Percentiles rank a stretch among this genome's conserved stretches.
phyloP scores from a whole-genome alignment of 2,329 filamentous ascomycete genomes.

The Colletotrichum siamense region DNA sequence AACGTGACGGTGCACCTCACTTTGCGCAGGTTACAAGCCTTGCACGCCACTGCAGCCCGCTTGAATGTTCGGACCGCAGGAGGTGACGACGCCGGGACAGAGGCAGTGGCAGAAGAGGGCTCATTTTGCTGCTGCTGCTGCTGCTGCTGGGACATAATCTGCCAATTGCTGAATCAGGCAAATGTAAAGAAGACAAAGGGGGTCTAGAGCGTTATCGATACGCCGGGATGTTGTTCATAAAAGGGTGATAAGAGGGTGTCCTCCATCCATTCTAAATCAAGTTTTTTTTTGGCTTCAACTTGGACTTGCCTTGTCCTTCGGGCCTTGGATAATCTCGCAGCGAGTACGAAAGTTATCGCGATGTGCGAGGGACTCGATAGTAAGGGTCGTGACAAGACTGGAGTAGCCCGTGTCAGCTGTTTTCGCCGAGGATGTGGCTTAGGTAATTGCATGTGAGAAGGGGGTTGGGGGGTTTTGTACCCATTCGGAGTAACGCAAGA shows the following conservation, averaged over 20 bases:
- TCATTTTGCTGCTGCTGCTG: background rate
- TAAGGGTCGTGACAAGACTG: background rate
- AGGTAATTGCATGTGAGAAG: conserved; percentile 20
- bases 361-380: background rate
- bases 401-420: background rate
- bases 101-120: background rate
- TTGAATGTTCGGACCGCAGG: background rate
- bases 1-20: conserved; percentile 27
- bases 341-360: background rate
- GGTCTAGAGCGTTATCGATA: background rate
- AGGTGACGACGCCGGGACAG: background rate
- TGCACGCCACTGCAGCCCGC: conserved; percentile 23
- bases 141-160: background rate
- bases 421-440: conserved; percentile 13
- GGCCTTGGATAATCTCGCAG: background rate
- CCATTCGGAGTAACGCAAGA: background rate
- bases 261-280: background rate
- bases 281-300: background rate
- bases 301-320: background rate
- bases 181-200: background rate
- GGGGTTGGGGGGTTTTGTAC: background rate
- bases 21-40: conserved; percentile 27
- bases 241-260: background rate
- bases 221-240: background rate
- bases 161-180: background rate